These are phyloP conservation scores for Suhomyces canberraensis DNA, from an alignment of 805 yeast genomes.

Conservation along the genomic window DNA sequence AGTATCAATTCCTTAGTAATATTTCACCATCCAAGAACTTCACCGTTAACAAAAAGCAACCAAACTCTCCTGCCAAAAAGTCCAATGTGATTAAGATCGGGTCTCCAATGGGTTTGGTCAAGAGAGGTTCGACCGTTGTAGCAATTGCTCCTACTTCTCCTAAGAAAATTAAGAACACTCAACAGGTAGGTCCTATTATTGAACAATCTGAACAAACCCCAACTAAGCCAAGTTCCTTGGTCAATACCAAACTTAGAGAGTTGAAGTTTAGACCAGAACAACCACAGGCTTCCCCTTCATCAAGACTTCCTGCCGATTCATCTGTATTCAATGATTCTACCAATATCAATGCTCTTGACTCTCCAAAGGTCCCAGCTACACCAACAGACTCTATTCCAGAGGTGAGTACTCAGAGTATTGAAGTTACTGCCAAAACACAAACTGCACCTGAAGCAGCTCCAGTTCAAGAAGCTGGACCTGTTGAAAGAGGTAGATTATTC, in stretches of 20 bases:
- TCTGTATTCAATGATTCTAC: conserved; percentile 4
- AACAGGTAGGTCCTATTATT: not conserved
- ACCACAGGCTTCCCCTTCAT: not conserved
- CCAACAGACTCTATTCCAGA: not conserved
- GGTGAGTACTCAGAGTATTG: not conserved
- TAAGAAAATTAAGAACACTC: not conserved
- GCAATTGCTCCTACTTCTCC: conserved; percentile 13
- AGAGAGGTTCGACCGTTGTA: conserved; percentile 27
- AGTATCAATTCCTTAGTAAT: conserved; percentile 12
- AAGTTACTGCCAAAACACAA: conserved; percentile 5
- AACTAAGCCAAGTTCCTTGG: conserved; percentile 1
- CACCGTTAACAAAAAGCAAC: conserved; percentile 11
- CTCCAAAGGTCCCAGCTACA: not conserved
- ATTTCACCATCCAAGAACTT: conserved; percentile 10
- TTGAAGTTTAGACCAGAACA: not conserved
- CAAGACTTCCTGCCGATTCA: not conserved
- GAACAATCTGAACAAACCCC: conserved; percentile 9
- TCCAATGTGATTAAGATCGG: conserved; percentile 29
- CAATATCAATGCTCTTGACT: not conserved
- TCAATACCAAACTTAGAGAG: conserved; percentile 10
- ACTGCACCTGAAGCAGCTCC: not conserved
- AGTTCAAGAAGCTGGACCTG: conserved; percentile 1
- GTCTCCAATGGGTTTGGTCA: conserved; percentile 36
- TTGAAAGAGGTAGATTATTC: conserved; percentile 55
- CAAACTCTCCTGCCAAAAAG: conserved; percentile 15